These are phyloP conservation scores for Pseudogymnoascus sp. DNA, from an alignment of 2,329 filamentous ascomycete genomes.

Conservation along the genomic window DNA sequence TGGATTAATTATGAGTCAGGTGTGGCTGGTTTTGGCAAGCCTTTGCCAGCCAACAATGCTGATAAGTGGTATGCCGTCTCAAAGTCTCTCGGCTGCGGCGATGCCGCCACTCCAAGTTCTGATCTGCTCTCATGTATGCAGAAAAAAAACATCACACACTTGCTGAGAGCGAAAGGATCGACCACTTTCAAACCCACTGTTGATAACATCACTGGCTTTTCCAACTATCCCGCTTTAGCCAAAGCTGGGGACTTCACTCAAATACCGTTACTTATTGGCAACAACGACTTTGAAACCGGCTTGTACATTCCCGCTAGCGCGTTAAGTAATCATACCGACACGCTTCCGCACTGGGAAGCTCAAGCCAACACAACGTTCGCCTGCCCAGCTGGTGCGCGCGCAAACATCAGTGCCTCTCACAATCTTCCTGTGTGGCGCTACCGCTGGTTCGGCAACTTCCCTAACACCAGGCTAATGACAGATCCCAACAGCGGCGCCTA, in stretches of 20 bases:
- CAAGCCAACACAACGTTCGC: slow-evolving; percentile 22
- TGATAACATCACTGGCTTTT: slow-evolving; percentile 17
- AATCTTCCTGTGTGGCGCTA: slow-evolving; percentile 30
- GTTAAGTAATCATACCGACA: slow-evolving; percentile 11
- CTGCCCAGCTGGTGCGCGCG: slow-evolving; percentile 22
- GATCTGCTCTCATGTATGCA: slow-evolving; percentile 16
- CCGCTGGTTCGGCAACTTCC: slow-evolving; percentile 27
- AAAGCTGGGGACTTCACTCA: slow-evolving; percentile 14
- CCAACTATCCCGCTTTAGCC: slow-evolving; percentile 14
- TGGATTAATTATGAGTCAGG: slow-evolving; percentile 23
- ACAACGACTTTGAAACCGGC: slow-evolving; percentile 23
- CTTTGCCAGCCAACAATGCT: slow-evolving; percentile 14
- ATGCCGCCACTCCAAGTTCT: slow-evolving; percentile 12
- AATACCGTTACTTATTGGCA: slow-evolving; percentile 19
- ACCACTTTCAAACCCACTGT: slow-evolving; percentile 19
- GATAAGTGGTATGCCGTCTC: slow-evolving; percentile 16
- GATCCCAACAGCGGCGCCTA: slow-evolving; percentile 25
- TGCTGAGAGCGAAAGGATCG: slow-evolving; percentile 11
- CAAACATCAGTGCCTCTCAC: slow-evolving; percentile 19
- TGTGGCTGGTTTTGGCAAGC: slow-evolving; percentile 40
- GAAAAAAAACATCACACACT: slow-evolving; percentile 9
- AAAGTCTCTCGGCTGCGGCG: slow-evolving; percentile 18
- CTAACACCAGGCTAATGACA: slow-evolving; percentile 24
- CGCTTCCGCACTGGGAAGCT: slow-evolving; percentile 18
- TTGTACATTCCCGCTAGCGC: slow-evolving; percentile 13